Evolutionary conservation across 2,329 filamentous ascomycete species (phyloP), one percentile per base, ranked within the genome.

Genomic region (Trichoderma semiorbis): DNA sequence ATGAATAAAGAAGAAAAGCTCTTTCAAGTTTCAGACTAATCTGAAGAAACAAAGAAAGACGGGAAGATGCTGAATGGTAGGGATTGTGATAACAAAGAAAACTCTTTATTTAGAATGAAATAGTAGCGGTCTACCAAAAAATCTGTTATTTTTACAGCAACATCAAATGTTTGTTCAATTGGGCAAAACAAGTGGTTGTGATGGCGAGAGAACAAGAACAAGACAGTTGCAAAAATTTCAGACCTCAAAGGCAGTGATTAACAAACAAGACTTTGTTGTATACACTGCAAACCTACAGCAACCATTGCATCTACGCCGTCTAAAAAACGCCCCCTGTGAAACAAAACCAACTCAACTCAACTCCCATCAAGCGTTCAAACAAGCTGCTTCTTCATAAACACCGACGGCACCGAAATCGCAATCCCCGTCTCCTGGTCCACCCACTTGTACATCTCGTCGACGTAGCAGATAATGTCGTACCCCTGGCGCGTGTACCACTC

Each of bases 401-500:
- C 69, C 26, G 67, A 67, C 8, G 75, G 74, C 6, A 78, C 36
- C 11, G 36, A 32, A 11, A 58, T 21, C 21, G 36, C 62, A 26
- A 72, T 36, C 0, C 73, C 75, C 10, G 72, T 75, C 18, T 62
- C 66, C 5, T 73, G 71, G 62, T 75, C 43, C 10, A 34, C 43
- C 75, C 73, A 76, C 18, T 39, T 34, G 70, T 77, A 79, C 8
- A 70, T 72, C 10, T 71, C 71, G 7, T 75, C 70, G 12, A 72
- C 61, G 18, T 34, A 43, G 11, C 47, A 71, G 61, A 78, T 68
- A 7, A 74, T 43, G 36, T 69, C 50, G 53, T 80, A 81, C 0
- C 77, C 78, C 72, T 78, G 78, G 21, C 74, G 65, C 28, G 55
- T 28, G 70, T 80, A 81, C 80, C 79, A 81, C 32, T 77, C 78